These are phyloP conservation scores for Mortierella sp. DNA, from an alignment of 371 early-diverging fungal genomes.

Conservation along the genomic window DNA sequence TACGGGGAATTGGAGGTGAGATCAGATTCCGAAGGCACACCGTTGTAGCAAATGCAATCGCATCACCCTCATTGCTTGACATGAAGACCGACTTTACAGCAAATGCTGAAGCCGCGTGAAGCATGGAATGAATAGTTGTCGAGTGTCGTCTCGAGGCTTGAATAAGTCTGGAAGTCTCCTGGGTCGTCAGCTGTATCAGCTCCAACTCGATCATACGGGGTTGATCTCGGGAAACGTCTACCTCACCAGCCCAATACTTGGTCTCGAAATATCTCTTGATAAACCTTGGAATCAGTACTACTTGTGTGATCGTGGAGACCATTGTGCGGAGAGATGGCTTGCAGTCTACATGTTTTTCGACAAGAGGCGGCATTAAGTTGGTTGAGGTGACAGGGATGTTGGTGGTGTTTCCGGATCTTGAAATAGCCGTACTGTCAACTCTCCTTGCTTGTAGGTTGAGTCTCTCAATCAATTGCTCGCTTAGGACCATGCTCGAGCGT, in stretches of 20 bases:
- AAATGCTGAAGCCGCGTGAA: constrained; percentile 34
- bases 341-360: constrained; percentile 34
- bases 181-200: constrained; percentile 12
- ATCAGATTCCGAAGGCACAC: constrained; percentile 26
- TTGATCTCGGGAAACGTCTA: constrained; percentile 21
- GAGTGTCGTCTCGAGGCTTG: constrained; percentile 14
- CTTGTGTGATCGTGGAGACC: constrained; percentile 13
- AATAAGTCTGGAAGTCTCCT: constrained; percentile 22
- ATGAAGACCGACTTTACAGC: constrained; percentile 28
- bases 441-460: background rate
- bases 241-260: constrained; percentile 50
- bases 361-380: constrained; percentile 16
- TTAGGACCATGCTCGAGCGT: constrained; percentile 24
- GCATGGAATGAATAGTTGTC: constrained; percentile 37
- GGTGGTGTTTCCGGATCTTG: background rate
- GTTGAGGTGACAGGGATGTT: constrained; percentile 8
- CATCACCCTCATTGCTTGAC: constrained; percentile 8
- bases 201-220: constrained; percentile 26
- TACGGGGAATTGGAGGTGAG: constrained; percentile 17
- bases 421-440: too few relatives aligned
- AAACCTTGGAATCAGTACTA: constrained; percentile 21
- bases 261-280: constrained; percentile 30
- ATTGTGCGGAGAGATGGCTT: constrained; percentile 28
- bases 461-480: constrained; percentile 29
- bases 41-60: constrained; percentile 34